These are phyloP conservation scores for Penicillium dipodomyicola DNA, from an alignment of 495 filamentous ascomycete species.

Conservation along the genomic window DNA sequence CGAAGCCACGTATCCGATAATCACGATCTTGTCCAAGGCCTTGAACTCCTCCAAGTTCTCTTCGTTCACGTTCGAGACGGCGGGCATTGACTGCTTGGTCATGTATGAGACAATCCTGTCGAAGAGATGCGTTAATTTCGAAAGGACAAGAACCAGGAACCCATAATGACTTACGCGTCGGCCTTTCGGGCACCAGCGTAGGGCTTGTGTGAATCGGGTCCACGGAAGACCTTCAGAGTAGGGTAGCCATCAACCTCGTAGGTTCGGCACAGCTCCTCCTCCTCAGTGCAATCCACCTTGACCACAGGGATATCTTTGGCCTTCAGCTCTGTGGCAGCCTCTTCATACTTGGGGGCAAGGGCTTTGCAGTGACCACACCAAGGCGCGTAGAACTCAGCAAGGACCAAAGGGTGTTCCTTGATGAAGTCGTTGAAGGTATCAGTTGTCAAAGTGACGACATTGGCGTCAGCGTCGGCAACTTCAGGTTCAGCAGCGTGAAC, in stretches of 20 bases:
- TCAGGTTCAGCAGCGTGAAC: slow-evolving; percentile 56
- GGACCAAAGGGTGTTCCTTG: slow-evolving; percentile 79
- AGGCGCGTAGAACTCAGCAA: slow-evolving; percentile 97
- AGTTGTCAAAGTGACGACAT: slow-evolving; percentile 79
- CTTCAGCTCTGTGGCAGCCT: slow-evolving; percentile 90
- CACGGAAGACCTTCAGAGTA: slow-evolving; percentile 98
- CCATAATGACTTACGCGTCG: slow-evolving; percentile 63
- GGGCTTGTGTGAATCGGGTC: slow-evolving; percentile 73
- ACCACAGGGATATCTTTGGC: slow-evolving; percentile 88
- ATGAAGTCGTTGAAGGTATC: slow-evolving; percentile 86
- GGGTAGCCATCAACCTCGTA: slow-evolving; percentile 96
- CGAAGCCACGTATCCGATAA: slow-evolving; percentile 81
- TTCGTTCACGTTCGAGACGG: slow-evolving; percentile 75
- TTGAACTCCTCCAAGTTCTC: slow-evolving; percentile 93
- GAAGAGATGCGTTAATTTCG: slow-evolving; percentile 27
- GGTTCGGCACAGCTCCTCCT: slow-evolving; percentile 84
- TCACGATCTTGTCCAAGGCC: slow-evolving; percentile 92
- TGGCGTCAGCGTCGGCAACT: slow-evolving; percentile 45
- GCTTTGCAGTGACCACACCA: slow-evolving; percentile 99
- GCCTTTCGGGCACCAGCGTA: slow-evolving; percentile 91
- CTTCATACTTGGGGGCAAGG: slow-evolving; percentile 84
- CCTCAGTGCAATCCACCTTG: slow-evolving; percentile 96
- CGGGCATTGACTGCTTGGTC: slow-evolving; percentile 95
- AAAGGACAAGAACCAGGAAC: neutral
- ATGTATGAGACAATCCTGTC: slow-evolving; percentile 93